Evolutionary conservation across 2,329 filamentous ascomycete genomes (phyloP), one percentile per base, ranked within the genome.

Genomic region (Ophiocordyceps unilateralis): DNA sequence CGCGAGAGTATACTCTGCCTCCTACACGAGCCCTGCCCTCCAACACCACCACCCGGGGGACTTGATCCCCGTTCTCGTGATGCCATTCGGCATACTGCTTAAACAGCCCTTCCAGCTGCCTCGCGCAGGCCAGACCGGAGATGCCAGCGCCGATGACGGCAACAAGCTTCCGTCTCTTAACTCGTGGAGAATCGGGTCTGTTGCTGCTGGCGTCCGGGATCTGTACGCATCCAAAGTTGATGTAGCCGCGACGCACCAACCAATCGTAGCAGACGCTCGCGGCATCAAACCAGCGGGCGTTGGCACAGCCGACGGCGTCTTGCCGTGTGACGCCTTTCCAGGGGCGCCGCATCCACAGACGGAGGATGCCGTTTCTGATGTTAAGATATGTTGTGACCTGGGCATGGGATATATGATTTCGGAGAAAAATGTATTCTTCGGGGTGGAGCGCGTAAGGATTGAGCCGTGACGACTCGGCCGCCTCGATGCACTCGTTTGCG

Each of bases 371-470:
- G 59, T 98, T 98, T 51, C 91, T 76, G 48, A 98, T 91, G 58
- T 96, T 96, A 43, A 98, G 68, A 62, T 98, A 98, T 12, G 86
- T 84, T 3, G 89, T 95, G 50, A 95, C 86, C 61, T 98, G 91
- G 26, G 81, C 72, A 53, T 85, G 80, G 55, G 82, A 93, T 51
- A 98, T 77, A 53, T 93, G 80, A 47, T 83, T 72, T 47, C 84
- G 76, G 36, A 98, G 65, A 46, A 94, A 69, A 46, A 72, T 67
- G 56, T 95, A 88, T 60, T 98, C 91, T 48, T 84, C 80, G 22
- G 75, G 72, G 59, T 96, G 87, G 34, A 98, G 65, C 11, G 83
- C 79, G 60, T 91, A 96, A 1, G 91, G 89, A 50, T 89, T 89
- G 1, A 98, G 69, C 45, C 91, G 74, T 36, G 86, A 95, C 9